Percentiles rank a stretch among this genome's conserved stretches.
These are phyloP conservation scores for Trichoderma semiorbis DNA, from an alignment of 2,329 filamentous ascomycete genomes.

Conservation along the genomic window DNA sequence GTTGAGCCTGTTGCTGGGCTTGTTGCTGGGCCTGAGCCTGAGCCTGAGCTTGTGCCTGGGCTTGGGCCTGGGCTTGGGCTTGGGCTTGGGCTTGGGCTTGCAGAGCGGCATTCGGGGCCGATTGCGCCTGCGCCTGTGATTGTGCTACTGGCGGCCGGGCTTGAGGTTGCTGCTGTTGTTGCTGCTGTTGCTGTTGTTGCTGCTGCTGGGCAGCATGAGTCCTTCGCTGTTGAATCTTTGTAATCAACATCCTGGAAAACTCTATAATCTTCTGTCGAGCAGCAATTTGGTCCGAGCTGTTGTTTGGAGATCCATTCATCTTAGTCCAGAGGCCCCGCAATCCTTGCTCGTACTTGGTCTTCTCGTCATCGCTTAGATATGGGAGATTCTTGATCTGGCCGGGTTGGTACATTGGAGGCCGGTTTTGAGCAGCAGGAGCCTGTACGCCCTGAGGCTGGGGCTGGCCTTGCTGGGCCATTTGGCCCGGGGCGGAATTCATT, in stretches of 20 bases:
- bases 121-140: not conserved
- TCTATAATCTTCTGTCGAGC: slow-evolving; percentile 58
- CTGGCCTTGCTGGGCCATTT: slow-evolving; percentile 27
- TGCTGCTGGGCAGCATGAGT: slow-evolving; percentile 35
- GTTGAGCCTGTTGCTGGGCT: slow-evolving; percentile 26
- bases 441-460: slow-evolving; percentile 25
- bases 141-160: slow-evolving; percentile 21
- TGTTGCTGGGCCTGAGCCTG: slow-evolving; percentile 25
- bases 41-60: slow-evolving; percentile 26
- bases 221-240: slow-evolving; percentile 46
- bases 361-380: slow-evolving; percentile 53
- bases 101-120: not conserved
- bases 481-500: slow-evolving; percentile 28
- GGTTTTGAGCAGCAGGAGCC: slow-evolving; percentile 26
- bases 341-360: slow-evolving; percentile 56
- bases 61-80: slow-evolving; percentile 26
- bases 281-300: slow-evolving; percentile 46
- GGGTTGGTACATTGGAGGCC: slow-evolving; percentile 46
- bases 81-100: not conserved
- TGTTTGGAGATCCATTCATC: slow-evolving; percentile 45
- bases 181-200: slow-evolving; percentile 24
- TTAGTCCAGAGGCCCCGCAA: slow-evolving; percentile 52
- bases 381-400: slow-evolving; percentile 50
- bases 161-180: slow-evolving; percentile 23
- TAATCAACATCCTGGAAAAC: slow-evolving; percentile 56